Conservation (phyloP, 257 asterid species). For the Haberlea rhodopensis region DNA sequence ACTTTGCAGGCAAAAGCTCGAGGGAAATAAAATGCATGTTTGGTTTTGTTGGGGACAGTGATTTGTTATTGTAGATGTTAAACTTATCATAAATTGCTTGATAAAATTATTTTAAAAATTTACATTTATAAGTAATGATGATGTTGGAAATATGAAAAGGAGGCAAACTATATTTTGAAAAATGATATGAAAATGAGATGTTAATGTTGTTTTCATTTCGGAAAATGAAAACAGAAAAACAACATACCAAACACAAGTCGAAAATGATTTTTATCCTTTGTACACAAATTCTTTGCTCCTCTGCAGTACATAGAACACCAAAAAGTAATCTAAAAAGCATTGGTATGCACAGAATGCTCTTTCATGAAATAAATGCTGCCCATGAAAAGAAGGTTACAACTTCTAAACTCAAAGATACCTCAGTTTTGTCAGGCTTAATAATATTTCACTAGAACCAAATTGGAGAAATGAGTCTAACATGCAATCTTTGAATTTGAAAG, state of each 20-base stretch:
- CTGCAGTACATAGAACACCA: background rate
- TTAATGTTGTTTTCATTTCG: too few species aligned
- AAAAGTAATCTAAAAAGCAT: background rate
- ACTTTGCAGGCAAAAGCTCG: background rate
- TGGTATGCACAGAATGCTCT: background rate
- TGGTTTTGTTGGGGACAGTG: too few species aligned
- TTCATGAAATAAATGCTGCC: background rate
- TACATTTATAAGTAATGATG: background rate
- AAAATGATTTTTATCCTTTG: background rate
- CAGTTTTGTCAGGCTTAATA: background rate
- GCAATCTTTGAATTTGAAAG: conserved; percentile 9
- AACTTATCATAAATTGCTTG: background rate
- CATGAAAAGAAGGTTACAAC: conserved; percentile 1
- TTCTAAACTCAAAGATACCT: background rate
- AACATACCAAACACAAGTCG: too few species aligned
- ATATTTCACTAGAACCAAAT: background rate
- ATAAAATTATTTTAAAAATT: background rate
- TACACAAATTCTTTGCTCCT: background rate
- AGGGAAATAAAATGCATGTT: background rate
- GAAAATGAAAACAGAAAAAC: too few species aligned
- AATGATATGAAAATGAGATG: too few species aligned
- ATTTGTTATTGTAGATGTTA: too few species aligned
- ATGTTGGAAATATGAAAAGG: too few species aligned
- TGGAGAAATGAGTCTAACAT: background rate
- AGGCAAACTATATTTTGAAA: too few species aligned